Evolutionary conservation across 768 basidiomycete genomes (phyloP), one percentile per base, ranked within the genome.

Genomic region (Panaeolus cyanescens): DNA sequence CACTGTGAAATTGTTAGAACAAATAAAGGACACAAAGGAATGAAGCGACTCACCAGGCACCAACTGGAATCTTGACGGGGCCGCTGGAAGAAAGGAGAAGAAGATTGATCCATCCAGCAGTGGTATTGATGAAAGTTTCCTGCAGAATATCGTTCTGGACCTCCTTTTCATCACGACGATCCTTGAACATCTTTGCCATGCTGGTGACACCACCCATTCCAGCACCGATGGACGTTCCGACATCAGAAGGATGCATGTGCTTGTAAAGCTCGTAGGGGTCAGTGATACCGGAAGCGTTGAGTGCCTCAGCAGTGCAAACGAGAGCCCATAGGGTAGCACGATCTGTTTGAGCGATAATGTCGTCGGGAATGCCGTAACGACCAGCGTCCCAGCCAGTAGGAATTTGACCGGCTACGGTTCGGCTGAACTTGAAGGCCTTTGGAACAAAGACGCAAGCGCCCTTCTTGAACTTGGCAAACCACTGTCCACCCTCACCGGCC

Each of bases 71-170:
- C 81, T 99, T 99, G 74, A 99, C 92, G 2, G 97, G 97, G 45
- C 97, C 97, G 67, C 92, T 93, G 1, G 97, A 96, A 0, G 97
- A 99, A 75, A 99, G 78, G 3, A 99, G 83, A 15, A 99, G 81
- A 31, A 99, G 75, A 74, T 99, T 99, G 70, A 99, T 84, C 97
- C 97, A 99, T 50, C 96, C 96, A 60, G 96, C 96, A 40, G 95
- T 95, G 2, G 95, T 98, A 77, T 99, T 99, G 81, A 99, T 99
- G 84, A 99, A 99, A 92, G 97, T 99, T 76, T 99, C 97, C 75
- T 99, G 97, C 40, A 99, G 81, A 65, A 99, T 92, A 70, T 99
- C 97, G 70, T 96, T 99, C 77, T 99, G 97, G 1, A 99, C 95
- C 33, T 98, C 95, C 74, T 92, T 93, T 80, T 98, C 97, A 70